phyloP scores from a whole-genome alignment of 495 filamentous ascomycete species.

The Copromyces sp. region DNA sequence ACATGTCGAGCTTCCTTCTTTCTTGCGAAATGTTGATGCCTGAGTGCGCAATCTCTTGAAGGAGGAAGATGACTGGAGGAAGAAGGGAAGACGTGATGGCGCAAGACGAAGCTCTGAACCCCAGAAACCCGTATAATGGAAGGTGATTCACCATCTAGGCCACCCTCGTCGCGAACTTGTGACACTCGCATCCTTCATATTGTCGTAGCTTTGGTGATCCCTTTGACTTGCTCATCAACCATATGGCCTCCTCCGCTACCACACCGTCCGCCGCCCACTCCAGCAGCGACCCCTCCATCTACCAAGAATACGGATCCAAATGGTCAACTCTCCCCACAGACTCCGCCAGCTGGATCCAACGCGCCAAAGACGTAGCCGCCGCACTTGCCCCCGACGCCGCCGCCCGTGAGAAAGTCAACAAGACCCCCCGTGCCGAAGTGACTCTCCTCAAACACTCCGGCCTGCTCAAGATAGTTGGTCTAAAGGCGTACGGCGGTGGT shows the following conservation, averaged over 20 bases:
- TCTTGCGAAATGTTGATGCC: neutral
- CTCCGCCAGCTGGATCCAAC: constrained; percentile 36
- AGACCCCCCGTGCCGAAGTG: constrained; percentile 45
- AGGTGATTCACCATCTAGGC: neutral
- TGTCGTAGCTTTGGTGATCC: neutral
- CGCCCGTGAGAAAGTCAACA: constrained; percentile 44
- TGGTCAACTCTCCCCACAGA: constrained; percentile 37
- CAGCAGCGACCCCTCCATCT: constrained; percentile 41
- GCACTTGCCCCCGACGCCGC: constrained; percentile 44
- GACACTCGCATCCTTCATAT: neutral
- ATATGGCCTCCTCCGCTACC: neutral
- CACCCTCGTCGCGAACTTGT: neutral
- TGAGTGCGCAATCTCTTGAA: neutral
- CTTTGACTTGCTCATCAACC: neutral
- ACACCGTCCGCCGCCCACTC: constrained; percentile 13
- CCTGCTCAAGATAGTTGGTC: constrained; percentile 45
- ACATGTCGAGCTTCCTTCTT: neutral
- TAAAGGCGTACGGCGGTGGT: constrained; percentile 46
- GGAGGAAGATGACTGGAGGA: neutral
- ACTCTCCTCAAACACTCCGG: constrained; percentile 46
- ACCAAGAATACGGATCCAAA: constrained; percentile 35
- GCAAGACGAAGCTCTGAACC: neutral
- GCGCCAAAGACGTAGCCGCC: constrained; percentile 43
- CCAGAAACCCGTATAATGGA: neutral
- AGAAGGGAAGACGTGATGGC: neutral